Percentiles rank a stretch among this genome's conserved stretches.
These are phyloP conservation scores for Neocallimastix lanati DNA, from an alignment of 192 early-diverging fungal species.

Conservation along the genomic window DNA sequence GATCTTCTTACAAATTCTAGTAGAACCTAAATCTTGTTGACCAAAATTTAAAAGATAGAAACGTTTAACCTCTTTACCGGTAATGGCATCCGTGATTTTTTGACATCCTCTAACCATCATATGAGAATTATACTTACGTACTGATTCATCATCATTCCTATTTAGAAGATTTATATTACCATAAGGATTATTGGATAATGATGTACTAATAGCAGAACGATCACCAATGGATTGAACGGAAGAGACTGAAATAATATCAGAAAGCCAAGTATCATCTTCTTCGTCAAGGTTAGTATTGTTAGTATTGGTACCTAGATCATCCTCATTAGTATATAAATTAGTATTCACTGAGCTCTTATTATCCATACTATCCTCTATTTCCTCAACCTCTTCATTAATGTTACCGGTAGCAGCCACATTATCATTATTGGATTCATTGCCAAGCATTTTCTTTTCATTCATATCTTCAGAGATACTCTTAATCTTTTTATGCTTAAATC, in stretches of 20 bases:
- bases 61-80: constrained; percentile 24
- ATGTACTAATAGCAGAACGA: neutral
- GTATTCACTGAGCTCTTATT: neutral
- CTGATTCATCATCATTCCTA: neutral
- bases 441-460: neutral
- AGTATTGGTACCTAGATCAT: neutral
- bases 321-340: neutral
- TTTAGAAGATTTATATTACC: neutral
- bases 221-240: neutral
- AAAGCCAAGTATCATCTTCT: too few relatives aligned
- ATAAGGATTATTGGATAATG: neutral
- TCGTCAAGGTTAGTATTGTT: neutral
- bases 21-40: too few relatives aligned
- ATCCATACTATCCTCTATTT: too few relatives aligned
- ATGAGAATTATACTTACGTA: too few relatives aligned
- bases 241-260: too few relatives aligned
- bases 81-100: constrained; percentile 14
- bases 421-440: too few relatives aligned
- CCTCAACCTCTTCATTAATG: neutral
- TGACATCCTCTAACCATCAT: too few relatives aligned
- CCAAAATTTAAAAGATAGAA: too few relatives aligned
- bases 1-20: constrained; percentile 38
- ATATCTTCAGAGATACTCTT: neutral
- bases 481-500: too few relatives aligned
- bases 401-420: too few relatives aligned